These are phyloP conservation scores for Beta vulgaris DNA, from an alignment of 148 eudicot genomes.

Conservation along the genomic window DNA sequence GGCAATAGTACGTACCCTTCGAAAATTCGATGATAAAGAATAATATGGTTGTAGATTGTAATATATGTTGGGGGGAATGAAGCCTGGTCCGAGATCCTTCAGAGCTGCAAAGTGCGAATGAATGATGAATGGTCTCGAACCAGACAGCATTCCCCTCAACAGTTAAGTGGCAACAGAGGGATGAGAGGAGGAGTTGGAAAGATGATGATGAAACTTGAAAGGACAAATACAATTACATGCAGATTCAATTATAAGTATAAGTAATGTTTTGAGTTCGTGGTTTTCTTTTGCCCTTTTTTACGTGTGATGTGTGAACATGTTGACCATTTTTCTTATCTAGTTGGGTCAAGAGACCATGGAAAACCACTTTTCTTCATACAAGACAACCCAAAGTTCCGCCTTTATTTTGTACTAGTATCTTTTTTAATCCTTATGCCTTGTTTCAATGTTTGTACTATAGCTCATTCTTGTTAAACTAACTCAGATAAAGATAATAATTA, in stretches of 20 bases:
- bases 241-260: no score
- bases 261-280: no score
- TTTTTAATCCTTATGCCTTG: background rate
- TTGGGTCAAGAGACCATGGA: slow-evolving; percentile 11
- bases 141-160: slow-evolving; percentile 81
- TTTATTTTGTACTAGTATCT: no score
- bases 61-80: slow-evolving; percentile 83
- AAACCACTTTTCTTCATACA: background rate
- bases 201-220: background rate
- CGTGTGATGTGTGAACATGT: slow-evolving; percentile 15
- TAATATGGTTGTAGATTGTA: background rate
- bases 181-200: background rate
- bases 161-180: background rate
- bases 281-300: background rate
- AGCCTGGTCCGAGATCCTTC: slow-evolving; percentile 95
- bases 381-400: background rate
- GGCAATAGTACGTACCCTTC: background rate
- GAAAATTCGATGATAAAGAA: background rate
- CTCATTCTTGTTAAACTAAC: no score
- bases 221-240: no score
- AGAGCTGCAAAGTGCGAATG: background rate
- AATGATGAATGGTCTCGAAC: slow-evolving; percentile 54
- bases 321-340: slow-evolving; percentile 17
- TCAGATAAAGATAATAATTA: no score
- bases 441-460: no score